These are phyloP conservation scores for Malassezia sp. DNA, from an alignment of 1,284 basidiomycete genomes.

Conservation along the genomic window DNA sequence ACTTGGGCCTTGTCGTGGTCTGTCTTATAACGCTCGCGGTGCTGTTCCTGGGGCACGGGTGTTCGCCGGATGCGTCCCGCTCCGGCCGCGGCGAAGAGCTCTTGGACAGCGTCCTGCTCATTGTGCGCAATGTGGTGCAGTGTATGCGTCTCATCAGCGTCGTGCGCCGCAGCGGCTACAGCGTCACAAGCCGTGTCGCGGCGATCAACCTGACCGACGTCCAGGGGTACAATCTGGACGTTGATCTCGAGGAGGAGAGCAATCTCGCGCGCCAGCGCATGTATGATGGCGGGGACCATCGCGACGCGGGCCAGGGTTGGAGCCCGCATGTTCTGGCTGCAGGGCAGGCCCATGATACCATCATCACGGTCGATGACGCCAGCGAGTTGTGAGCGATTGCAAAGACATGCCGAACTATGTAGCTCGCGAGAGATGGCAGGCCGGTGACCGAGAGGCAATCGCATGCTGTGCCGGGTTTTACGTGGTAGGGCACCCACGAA, in stretches of 20 bases:
- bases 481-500: too few species aligned
- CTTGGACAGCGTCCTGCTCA: constrained; percentile 39
- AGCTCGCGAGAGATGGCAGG: too few species aligned
- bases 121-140: constrained; percentile 40
- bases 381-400: constrained; percentile 5
- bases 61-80: constrained; percentile 30
- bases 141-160: constrained; percentile 37
- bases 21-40: constrained; percentile 39
- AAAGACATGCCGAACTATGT: too few species aligned
- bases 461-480: too few species aligned
- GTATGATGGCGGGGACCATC: constrained; percentile 33
- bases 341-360: constrained; percentile 4
- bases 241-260: constrained; percentile 42
- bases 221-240: constrained; percentile 32
- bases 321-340: background rate
- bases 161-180: constrained; percentile 31
- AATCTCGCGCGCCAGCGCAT: constrained; percentile 39
- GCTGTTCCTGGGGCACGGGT: constrained; percentile 42
- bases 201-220: constrained; percentile 36
- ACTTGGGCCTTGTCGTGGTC: constrained; percentile 35
- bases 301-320: constrained; percentile 11
- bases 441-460: too few species aligned
- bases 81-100: constrained; percentile 38
- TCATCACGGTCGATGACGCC: constrained; percentile 15
- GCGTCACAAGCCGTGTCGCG: constrained; percentile 30